Percentiles rank a stretch among this genome's conserved stretches.
Evolutionary conservation across 176 grass and related monocot genomes (phyloP).

Genomic region (Musa beccarii): DNA sequence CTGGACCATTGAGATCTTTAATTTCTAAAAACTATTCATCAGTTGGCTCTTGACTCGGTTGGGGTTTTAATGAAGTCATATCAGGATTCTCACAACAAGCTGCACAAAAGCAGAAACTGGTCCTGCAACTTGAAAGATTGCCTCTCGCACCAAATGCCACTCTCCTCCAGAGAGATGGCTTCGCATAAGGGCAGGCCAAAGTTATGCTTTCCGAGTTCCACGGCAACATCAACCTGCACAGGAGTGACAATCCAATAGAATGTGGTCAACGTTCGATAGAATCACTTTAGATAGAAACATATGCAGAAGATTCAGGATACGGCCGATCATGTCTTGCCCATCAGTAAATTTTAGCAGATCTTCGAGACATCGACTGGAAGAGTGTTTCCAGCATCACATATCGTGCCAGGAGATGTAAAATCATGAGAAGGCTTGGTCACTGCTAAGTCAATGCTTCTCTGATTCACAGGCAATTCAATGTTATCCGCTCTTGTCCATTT

Average conservation of each 20-base stretch:
- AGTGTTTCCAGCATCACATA: no score
- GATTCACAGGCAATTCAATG: background rate
- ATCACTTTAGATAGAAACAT: background rate
- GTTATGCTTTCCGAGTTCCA: conserved; percentile 7
- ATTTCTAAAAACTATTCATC: conserved; percentile 78
- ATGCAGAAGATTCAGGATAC: background rate
- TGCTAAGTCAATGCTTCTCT: background rate
- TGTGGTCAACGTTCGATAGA: background rate
- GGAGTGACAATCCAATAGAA: background rate
- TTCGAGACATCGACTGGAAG: no score
- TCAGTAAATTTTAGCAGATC: no score
- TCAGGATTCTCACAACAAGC: conserved; percentile 16
- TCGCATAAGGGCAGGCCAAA: conserved; percentile 6
- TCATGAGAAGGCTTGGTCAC: background rate
- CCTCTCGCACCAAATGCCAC: background rate
- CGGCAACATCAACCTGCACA: conserved; percentile 23
- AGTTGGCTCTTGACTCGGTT: conserved; percentile 2
- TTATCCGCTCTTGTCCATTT: background rate
- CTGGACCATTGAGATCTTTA: conserved; percentile 51
- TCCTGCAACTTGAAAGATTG: conserved; percentile 24
- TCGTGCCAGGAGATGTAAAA: no score
- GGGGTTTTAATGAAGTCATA: conserved; percentile 6
- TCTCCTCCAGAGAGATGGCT: background rate
- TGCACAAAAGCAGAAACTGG: conserved; percentile 34
- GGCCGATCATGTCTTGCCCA: no score